These are phyloP conservation scores for Cytospora piceae DNA, from an alignment of 2,329 filamentous ascomycete genomes.

Conservation along the genomic window DNA sequence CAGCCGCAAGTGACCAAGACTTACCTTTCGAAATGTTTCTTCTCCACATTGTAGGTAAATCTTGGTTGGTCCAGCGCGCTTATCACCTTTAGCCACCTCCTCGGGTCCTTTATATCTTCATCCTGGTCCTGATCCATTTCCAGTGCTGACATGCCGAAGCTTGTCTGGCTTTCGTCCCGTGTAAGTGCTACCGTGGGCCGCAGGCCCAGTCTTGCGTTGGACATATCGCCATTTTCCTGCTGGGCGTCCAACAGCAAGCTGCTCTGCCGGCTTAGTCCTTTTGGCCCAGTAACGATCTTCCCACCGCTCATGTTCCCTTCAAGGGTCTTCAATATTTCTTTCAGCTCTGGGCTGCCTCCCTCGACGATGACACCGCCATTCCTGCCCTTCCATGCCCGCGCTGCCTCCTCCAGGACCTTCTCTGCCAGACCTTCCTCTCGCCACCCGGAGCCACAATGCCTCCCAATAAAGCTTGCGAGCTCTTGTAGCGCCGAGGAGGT, in stretches of 20 bases:
- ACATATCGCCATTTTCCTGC: conserved; percentile 55
- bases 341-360: conserved; percentile 74
- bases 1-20: conserved; percentile 31
- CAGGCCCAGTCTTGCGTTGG: conserved; percentile 60
- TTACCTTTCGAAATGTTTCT: conserved; percentile 88
- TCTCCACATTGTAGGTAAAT: conserved; percentile 73
- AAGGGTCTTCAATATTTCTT: conserved; percentile 79
- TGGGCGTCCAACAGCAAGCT: conserved; percentile 64
- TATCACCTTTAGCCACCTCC: conserved; percentile 83
- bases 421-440: conserved; percentile 93
- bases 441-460: conserved; percentile 95
- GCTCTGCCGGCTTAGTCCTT: conserved; percentile 64
- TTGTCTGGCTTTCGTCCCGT: conserved; percentile 67
- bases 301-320: conserved; percentile 92
- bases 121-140: conserved; percentile 59
- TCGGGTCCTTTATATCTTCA: conserved; percentile 66
- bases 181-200: conserved; percentile 49
- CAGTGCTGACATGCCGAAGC: conserved; percentile 63
- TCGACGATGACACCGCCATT: conserved; percentile 92
- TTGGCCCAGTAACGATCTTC: conserved; percentile 58
- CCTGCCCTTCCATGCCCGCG: conserved; percentile 87
- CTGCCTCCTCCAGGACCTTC: conserved; percentile 87
- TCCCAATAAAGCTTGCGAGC: conserved; percentile 86
- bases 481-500: conserved; percentile 84
- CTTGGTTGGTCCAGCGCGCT: conserved; percentile 85